Percentiles rank a stretch among this genome's conserved stretches.
These are phyloP conservation scores for Amphicarpaea edgeworthii DNA, from an alignment of 306 rosid species.

Conservation along the genomic window DNA sequence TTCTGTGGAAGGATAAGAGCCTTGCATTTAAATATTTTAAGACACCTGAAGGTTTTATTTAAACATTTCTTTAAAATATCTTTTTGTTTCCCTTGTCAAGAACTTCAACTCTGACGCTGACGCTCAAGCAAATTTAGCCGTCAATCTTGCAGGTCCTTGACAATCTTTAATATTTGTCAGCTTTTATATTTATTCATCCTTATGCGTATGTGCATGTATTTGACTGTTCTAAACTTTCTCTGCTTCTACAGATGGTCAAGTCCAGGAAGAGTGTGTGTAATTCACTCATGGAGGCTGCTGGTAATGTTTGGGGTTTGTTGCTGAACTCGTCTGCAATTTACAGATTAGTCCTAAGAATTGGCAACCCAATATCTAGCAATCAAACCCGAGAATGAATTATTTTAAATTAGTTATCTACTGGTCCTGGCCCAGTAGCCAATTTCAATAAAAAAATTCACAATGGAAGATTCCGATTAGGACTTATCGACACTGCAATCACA, in stretches of 20 bases:
- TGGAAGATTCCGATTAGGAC: slow-evolving; percentile 14
- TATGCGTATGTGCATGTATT: neutral
- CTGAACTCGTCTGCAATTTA: slow-evolving; percentile 24
- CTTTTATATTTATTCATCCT: slow-evolving; percentile 14
- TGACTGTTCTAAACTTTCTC: slow-evolving; percentile 38
- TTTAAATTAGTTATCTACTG: neutral
- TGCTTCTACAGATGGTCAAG: slow-evolving; percentile 74
- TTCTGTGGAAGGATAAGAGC: neutral
- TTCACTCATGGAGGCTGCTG: slow-evolving; percentile 31
- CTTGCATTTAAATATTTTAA: slow-evolving; percentile 5
- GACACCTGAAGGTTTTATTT: slow-evolving; percentile 28
- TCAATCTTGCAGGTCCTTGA: slow-evolving; percentile 69
- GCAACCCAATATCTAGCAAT: neutral
- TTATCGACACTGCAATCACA: neutral
- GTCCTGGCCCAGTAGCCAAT: slow-evolving; percentile 11
- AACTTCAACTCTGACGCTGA: slow-evolving; percentile 83
- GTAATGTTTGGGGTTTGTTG: slow-evolving; percentile 34
- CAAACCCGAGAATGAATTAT: slow-evolving; percentile 16
- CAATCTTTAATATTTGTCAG: slow-evolving; percentile 22
- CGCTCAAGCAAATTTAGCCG: slow-evolving; percentile 87
- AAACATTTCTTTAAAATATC: slow-evolving; percentile 23
- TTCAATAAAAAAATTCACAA: slow-evolving; percentile 8
- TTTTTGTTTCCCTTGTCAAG: slow-evolving; percentile 55
- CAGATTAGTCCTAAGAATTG: slow-evolving; percentile 1
- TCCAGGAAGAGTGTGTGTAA: slow-evolving; percentile 61